Base-by-base conservation (phyloP, 441 rosid species). In the Erodium moschatum region DNA sequence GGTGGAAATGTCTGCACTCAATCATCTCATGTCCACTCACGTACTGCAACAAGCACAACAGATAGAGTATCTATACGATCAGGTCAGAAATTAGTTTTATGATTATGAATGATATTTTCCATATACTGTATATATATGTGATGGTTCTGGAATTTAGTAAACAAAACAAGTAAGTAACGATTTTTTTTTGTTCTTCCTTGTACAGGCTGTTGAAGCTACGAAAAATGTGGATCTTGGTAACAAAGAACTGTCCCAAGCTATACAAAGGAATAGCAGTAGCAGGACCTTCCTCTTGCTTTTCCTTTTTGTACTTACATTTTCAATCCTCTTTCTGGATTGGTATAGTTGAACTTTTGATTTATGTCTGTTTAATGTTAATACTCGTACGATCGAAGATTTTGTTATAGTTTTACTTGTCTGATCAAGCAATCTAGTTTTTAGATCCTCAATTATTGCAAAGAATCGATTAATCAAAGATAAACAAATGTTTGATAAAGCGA, bases 1-100 rank as follows among this genome's bases (percentile, higher is more conserved):
- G 97, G 94, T 94, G 73, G 98, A 94, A 83, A 91, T 94, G 96
- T 94, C 97, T 64, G 97, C 97, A 64, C 58, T 91, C 79, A 91
- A 94, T 77, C 98, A 94, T 74, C 89, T 91, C 62, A 84, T 91
- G 90, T 86, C 98, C 72, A 88, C 97, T 1, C 97, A 89, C 75
- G 86, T 91, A 75, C 87, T 91, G 73, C 97, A 94, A 60, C 98
- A 94, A 86, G 88, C 96, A 18, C 94, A 91, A 67, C 97, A 94
- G 77, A 94, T 91, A 65, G 99, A 91, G 75, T 67, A 66, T 77
- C 80, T 94, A 13, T 91, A 91, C 71, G 97, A 91, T 9, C 97
- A 89, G 93, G 99, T 88, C 67, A 70, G 80, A 38, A 75, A 65
- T 70, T 66, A 38, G 10, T 2, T 42, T 56, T 16, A 3, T 33